Conservation (phyloP, 2,329 filamentous ascomycete genomes). For the Fusarium beomiforme region DNA sequence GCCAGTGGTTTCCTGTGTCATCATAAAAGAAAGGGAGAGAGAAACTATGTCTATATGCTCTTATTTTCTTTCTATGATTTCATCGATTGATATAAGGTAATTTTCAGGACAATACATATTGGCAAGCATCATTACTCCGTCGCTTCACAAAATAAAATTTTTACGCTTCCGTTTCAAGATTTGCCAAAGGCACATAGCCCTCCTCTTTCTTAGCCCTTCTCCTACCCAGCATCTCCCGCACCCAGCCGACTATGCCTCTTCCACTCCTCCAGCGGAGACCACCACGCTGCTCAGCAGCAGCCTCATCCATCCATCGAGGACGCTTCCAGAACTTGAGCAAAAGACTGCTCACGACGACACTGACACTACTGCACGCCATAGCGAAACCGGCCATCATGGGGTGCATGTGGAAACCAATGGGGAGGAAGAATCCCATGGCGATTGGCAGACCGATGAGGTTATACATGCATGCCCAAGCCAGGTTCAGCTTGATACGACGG, state of each 20-base stretch:
- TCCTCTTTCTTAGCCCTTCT: conserved; percentile 57
- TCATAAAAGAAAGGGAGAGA: background rate
- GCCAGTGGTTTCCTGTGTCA: background rate
- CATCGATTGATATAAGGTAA: conserved; percentile 5
- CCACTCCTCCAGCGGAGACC: conserved; percentile 55
- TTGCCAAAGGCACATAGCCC: conserved; percentile 69
- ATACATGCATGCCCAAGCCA: conserved; percentile 93
- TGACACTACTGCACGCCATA: conserved; percentile 92
- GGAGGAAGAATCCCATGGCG: conserved; percentile 95
- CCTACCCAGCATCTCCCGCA: conserved; percentile 52
- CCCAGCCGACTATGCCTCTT: conserved; percentile 54
- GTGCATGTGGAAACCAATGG: conserved; percentile 86
- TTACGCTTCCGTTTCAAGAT: conserved; percentile 53
- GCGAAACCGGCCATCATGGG: conserved; percentile 95
- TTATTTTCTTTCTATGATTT: conserved; percentile 20
- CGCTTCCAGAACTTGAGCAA: conserved; percentile 87
- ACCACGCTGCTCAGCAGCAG: conserved; percentile 67
- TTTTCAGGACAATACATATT: conserved; percentile 10
- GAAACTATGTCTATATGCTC: background rate
- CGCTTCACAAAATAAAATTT: conserved; percentile 12
- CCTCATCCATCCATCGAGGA: conserved; percentile 86
- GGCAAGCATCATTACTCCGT: conserved; percentile 11
- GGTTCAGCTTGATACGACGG: conserved; percentile 90
- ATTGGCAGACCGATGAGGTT: conserved; percentile 92
- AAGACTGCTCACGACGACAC: conserved; percentile 85